Conservation (phyloP, 768 basidiomycete species). For the Tricholoma sp. region DNA sequence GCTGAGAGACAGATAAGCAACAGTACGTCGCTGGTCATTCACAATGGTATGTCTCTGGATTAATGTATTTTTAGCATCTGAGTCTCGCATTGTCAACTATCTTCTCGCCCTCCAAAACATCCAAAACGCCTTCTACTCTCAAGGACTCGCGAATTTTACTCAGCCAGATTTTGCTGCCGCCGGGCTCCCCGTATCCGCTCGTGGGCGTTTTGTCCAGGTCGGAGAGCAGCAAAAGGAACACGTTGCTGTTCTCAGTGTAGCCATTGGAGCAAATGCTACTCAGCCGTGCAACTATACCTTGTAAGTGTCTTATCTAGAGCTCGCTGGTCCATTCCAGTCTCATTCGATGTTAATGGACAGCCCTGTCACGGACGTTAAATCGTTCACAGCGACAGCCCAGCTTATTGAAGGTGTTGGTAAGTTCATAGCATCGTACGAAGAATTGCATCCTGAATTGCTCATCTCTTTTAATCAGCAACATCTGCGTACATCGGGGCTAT, state of each 20-base stretch:
- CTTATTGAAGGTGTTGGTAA: constrained; percentile 51
- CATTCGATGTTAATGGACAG: constrained; percentile 14
- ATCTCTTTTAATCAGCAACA: constrained; percentile 15
- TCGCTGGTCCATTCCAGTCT: not conserved
- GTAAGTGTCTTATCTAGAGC: constrained; percentile 23
- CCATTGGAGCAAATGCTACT: constrained; percentile 44
- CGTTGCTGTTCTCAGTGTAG: constrained; percentile 32
- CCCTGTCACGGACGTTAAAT: constrained; percentile 43
- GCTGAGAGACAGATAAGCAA: not conserved
- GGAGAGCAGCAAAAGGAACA: constrained; percentile 47
- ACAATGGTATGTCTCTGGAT: not conserved
- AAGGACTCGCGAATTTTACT: constrained; percentile 37
- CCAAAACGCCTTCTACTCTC: constrained; percentile 41
- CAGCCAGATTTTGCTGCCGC: constrained; percentile 38
- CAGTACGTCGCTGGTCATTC: not conserved
- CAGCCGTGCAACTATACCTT: constrained; percentile 58
- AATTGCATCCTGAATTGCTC: not conserved
- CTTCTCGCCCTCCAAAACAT: constrained; percentile 47
- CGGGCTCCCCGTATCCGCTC: constrained; percentile 42
- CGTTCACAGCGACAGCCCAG: constrained; percentile 47
- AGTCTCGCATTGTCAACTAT: constrained; percentile 31
- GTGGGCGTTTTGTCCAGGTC: constrained; percentile 45
- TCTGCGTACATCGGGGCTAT: constrained; percentile 57
- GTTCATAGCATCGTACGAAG: not conserved
- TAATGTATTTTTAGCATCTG: constrained; percentile 1